A percentile compares a stretch with the other conserved stretches of the same genome.
Conservation (phyloP, 495 filamentous ascomycete species). For the Penicillium ochrochloron region DNA sequence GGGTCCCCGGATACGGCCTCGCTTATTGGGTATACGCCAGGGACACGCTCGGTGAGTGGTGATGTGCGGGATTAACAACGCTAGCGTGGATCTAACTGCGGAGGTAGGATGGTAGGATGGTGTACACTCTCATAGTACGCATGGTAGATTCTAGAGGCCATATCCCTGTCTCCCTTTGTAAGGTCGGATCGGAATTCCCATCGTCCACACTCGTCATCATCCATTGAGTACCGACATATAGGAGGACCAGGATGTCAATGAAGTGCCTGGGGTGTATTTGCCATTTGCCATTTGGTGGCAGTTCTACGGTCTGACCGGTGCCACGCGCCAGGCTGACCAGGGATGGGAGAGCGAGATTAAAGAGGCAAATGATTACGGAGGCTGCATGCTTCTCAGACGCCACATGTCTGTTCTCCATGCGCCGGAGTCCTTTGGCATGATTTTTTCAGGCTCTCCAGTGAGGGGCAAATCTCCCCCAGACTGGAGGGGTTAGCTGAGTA, state of each 20-base stretch:
- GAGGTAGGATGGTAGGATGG: background rate
- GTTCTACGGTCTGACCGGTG: constrained; percentile 17
- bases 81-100: constrained; percentile 15
- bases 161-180: background rate
- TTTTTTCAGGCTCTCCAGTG: constrained; percentile 12
- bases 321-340: constrained; percentile 26
- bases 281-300: constrained; percentile 14
- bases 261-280: constrained; percentile 7
- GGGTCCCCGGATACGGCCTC: constrained; percentile 19
- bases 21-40: constrained; percentile 21
- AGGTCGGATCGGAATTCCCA: background rate
- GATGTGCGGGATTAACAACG: constrained; percentile 19
- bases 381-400: constrained; percentile 21
- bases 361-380: constrained; percentile 23
- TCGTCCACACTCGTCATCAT: constrained; percentile 11
- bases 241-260: constrained; percentile 11
- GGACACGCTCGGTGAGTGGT: background rate
- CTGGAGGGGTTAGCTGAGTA: constrained; percentile 9
- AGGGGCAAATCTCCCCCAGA: constrained; percentile 23
- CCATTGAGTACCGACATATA: constrained; percentile 20
- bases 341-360: constrained; percentile 20
- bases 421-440: background rate
- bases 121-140: too few relatives aligned
- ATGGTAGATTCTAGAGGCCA: background rate
- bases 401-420: constrained; percentile 17